phyloP scores from a whole-genome alignment of 768 basidiomycete species.

The Phlebiopsis flavidoalba region DNA sequence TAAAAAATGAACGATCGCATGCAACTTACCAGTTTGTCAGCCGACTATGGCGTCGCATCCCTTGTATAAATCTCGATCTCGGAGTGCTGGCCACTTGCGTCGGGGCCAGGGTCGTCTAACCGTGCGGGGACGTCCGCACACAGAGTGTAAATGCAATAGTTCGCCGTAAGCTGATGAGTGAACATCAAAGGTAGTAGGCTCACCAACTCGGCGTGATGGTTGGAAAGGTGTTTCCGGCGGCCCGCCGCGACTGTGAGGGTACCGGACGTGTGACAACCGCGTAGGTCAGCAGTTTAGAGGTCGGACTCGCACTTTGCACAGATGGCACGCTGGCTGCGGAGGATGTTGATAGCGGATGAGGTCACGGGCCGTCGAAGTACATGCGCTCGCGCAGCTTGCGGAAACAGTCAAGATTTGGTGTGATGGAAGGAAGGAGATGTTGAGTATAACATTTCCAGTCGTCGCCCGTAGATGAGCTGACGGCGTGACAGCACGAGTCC shows the following conservation, averaged over 20 bases:
- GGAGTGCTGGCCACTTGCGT: slow-evolving; percentile 48
- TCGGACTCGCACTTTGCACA: slow-evolving; percentile 16
- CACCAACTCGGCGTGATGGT: slow-evolving; percentile 35
- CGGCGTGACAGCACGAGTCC: background rate
- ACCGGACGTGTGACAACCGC: too few species aligned
- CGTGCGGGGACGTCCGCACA: slow-evolving; percentile 30
- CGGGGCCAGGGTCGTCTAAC: slow-evolving; percentile 40
- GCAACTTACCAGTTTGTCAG: slow-evolving; percentile 65
- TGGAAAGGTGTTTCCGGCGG: slow-evolving; percentile 28
- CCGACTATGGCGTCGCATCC: slow-evolving; percentile 58
- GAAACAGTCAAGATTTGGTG: background rate
- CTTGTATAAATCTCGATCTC: slow-evolving; percentile 54
- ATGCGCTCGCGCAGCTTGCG: background rate
- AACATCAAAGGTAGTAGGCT: background rate
- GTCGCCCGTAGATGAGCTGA: background rate
- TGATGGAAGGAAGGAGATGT: background rate
- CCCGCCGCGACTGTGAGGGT: too few species aligned
- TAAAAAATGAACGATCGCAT: background rate
- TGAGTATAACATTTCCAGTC: background rate
- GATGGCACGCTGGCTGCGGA: background rate
- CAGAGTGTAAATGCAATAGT: background rate
- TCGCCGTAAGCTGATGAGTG: background rate
- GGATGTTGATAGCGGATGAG: background rate
- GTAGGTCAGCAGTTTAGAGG: slow-evolving; percentile 29
- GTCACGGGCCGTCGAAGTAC: background rate